Base-by-base conservation (phyloP, 164 flowering plant species). In the Sextonia rubra region DNA sequence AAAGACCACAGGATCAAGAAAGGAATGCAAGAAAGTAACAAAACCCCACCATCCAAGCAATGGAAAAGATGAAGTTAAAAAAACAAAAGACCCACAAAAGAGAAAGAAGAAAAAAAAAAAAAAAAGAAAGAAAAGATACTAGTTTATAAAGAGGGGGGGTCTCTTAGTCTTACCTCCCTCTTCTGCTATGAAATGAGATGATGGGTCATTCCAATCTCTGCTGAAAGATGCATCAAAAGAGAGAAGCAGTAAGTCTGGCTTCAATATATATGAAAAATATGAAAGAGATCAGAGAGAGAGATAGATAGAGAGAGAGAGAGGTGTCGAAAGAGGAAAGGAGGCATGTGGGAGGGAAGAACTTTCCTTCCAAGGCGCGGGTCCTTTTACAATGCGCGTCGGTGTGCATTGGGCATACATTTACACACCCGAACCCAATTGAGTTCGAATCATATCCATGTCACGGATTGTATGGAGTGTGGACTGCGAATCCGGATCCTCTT, bases 1-100 rank as follows among this genome's bases (percentile, higher is more conserved):
- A 29, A 81, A 73, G 64, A 73, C 65, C 25, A 24, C 55, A 73
- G 63, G 73, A 64, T 65, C 74, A 74, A 73, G 81, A 68, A 78
- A 80, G 52, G 77, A 72, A 72, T 63, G 37, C 60, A 62, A 58
- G 47, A 75, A 74, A 55, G 66, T 30, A 78, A 68, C 77, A 68
- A 71, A 73, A 67, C 72, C 79, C 72, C 68, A 73, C 74, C 72
- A 67, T 64, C 47, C 32, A 69, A 62, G 67, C 71, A 70, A 71
- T 14, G 66, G 64, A 64, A 64, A 64, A 8, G 25, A 37, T 7
- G 44, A 32, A 6, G 44, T 0, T 0, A 3, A 32, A 37, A 0
- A 37, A 37, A 37, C 5, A 32, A 32, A 32, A 6, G 9, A 20
- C 22, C 22, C 23, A 58, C 61, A 58, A 22, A 22, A 58, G 61